Evolutionary conservation across 164 flowering plant species (phyloP).

Genomic region (Houttuynia cordata): DNA sequence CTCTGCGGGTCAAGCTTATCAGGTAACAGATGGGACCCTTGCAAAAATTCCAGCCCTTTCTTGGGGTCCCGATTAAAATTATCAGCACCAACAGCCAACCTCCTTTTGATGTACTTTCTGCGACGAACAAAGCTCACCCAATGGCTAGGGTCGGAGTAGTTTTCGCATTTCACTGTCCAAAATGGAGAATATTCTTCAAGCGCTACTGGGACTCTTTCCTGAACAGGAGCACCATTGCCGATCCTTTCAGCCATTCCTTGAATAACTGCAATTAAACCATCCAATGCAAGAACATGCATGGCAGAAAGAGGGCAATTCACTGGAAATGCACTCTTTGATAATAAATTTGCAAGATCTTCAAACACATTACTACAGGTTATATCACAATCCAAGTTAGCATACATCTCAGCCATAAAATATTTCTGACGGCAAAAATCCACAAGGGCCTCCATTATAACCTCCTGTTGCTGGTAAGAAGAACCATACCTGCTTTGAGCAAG

Average conservation of each 20-base stretch:
- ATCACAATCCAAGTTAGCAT: constrained; percentile 36
- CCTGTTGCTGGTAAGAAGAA: constrained; percentile 32
- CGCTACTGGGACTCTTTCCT: constrained; percentile 10
- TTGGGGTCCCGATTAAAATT: constrained; percentile 31
- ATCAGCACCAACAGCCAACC: constrained; percentile 26
- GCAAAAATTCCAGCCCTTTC: constrained; percentile 31
- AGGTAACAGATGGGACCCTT: constrained; percentile 28
- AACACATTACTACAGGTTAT: constrained; percentile 25
- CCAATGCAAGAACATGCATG: constrained; percentile 33
- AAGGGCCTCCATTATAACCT: constrained; percentile 35
- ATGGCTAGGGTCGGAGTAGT: constrained; percentile 21
- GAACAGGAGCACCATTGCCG: constrained; percentile 10
- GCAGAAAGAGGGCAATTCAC: constrained; percentile 29
- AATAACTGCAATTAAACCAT: constrained; percentile 31
- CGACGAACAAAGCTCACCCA: constrained; percentile 29
- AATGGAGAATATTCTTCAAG: constrained; percentile 22
- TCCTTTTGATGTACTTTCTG: constrained; percentile 27
- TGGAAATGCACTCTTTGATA: constrained; percentile 36
- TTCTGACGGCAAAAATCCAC: constrained; percentile 36
- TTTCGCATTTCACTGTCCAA: constrained; percentile 31
- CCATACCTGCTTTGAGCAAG: constrained; percentile 28
- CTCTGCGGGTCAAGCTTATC: constrained; percentile 33
- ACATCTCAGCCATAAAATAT: constrained; percentile 31
- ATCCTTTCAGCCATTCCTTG: constrained; percentile 34
- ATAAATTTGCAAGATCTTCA: constrained; percentile 27